A percentile compares a stretch with the other conserved stretches of the same genome.
Conservation (phyloP, 306 rosid species). For the Rosa persica region DNA sequence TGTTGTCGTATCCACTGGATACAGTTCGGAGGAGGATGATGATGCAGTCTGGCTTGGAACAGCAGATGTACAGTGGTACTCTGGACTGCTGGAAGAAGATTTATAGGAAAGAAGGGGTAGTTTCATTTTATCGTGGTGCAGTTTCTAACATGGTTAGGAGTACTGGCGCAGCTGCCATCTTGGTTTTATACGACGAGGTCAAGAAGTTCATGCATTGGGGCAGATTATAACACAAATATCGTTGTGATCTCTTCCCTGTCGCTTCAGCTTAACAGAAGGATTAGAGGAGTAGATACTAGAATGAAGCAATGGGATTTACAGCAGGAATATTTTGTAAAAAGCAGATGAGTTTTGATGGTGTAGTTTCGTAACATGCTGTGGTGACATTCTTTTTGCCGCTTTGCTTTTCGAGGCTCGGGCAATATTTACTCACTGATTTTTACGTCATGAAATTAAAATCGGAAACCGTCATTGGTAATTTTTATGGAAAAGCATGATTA, state of each 20-base stretch:
- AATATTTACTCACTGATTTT: constrained; percentile 17
- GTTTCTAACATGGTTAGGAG: constrained; percentile 84
- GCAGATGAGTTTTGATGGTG: constrained; percentile 18
- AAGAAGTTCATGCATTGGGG: constrained; percentile 84
- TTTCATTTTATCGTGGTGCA: constrained; percentile 88
- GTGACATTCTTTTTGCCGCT: constrained; percentile 38
- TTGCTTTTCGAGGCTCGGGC: constrained; percentile 25
- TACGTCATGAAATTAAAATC: neutral
- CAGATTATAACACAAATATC: constrained; percentile 33
- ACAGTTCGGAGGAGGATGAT: constrained; percentile 96
- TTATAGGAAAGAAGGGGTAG: constrained; percentile 63
- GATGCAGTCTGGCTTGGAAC: constrained; percentile 97
- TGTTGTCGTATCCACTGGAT: constrained; percentile 85
- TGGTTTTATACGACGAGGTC: constrained; percentile 92
- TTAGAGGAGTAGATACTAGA: constrained; percentile 36
- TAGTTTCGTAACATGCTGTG: constrained; percentile 21
- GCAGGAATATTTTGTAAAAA: constrained; percentile 9
- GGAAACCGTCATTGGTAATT: neutral
- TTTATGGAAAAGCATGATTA: neutral
- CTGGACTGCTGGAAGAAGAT: constrained; percentile 88
- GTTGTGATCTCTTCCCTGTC: constrained; percentile 2
- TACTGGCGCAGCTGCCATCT: constrained; percentile 88
- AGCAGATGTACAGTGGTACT: constrained; percentile 58
- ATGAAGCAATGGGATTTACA: constrained; percentile 20
- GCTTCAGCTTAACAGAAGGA: constrained; percentile 24